Evolutionary conservation across 2,329 filamentous ascomycete genomes (phyloP).

Genomic region (Colletotrichum sp.): DNA sequence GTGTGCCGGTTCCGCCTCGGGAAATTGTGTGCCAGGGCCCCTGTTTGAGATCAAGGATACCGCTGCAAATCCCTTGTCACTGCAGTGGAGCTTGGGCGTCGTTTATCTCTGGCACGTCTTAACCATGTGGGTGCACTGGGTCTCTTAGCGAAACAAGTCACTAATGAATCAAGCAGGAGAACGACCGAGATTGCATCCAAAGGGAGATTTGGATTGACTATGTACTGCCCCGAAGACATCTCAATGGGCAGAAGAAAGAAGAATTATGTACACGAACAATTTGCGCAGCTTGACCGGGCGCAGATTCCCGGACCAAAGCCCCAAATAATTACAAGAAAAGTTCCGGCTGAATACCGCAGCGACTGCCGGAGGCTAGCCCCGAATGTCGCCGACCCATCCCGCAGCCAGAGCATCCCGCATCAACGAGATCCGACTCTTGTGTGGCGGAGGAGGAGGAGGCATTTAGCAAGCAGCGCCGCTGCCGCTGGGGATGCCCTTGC

Average conservation of each 20-base stretch:
- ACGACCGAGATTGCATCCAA: background rate
- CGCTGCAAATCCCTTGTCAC: background rate
- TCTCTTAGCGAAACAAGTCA: background rate
- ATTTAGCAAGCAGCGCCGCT: conserved; percentile 18
- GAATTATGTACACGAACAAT: conserved; percentile 11
- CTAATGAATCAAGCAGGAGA: background rate
- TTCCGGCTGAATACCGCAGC: background rate
- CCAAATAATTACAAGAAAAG: background rate
- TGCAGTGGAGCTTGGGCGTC: background rate
- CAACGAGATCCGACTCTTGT: background rate
- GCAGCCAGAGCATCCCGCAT: background rate
- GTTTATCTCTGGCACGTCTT: background rate
- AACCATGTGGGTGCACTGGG: background rate
- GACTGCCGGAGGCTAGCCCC: background rate
- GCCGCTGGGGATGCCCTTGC: conserved; percentile 29
- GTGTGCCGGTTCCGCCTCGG: background rate
- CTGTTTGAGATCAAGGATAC: background rate
- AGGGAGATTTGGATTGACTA: background rate
- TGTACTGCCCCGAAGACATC: background rate
- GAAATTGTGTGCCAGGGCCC: background rate
- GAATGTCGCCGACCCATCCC: background rate
- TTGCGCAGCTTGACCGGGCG: background rate
- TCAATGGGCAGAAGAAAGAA: background rate
- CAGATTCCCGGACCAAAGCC: background rate
- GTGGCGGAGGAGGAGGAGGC: background rate